A percentile compares a stretch with the other conserved stretches of the same genome.
Evolutionary conservation across 2,329 filamentous ascomycete species (phyloP).

Genomic region (Fusarium paranaense): DNA sequence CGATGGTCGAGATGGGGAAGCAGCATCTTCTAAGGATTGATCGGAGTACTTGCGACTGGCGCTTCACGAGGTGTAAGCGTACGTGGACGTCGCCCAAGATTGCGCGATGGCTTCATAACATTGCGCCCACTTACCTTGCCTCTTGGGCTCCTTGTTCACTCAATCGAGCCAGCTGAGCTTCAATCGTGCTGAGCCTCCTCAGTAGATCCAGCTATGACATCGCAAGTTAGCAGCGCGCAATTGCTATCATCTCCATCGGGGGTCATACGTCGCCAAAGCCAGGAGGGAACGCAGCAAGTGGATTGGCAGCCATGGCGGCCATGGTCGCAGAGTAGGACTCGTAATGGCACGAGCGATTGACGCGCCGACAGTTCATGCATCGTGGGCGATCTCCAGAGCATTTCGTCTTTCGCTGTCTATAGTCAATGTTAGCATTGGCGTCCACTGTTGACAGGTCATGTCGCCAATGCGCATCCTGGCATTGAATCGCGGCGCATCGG

Average conservation of each 20-base stretch:
- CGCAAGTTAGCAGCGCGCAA: neutral
- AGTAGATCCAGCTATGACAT: slow-evolving; percentile 6
- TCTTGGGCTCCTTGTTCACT: slow-evolving; percentile 8
- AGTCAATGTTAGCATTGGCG: neutral
- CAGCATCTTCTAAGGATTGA: neutral
- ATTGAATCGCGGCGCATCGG: neutral
- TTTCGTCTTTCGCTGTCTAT: slow-evolving; percentile 27
- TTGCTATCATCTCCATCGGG: neutral
- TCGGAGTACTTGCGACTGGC: neutral
- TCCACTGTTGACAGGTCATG: neutral
- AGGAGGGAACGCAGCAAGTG: neutral
- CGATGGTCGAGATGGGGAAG: neutral
- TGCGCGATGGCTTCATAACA: neutral
- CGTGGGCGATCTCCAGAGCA: slow-evolving; percentile 23
- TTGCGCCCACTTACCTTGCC: neutral
- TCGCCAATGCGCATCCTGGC: neutral
- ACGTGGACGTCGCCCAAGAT: too few relatives aligned
- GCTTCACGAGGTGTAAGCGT: neutral
- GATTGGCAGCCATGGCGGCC: neutral
- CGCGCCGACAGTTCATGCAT: slow-evolving; percentile 23
- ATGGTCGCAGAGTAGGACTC: slow-evolving; percentile 10
- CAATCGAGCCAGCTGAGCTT: slow-evolving; percentile 15
- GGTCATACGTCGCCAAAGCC: slow-evolving; percentile 5
- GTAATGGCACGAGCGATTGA: slow-evolving; percentile 21
- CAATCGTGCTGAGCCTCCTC: slow-evolving; percentile 16